Evolutionary conservation across 805 yeast species (phyloP).

Genomic region (Saturnispora kantuleensis): DNA sequence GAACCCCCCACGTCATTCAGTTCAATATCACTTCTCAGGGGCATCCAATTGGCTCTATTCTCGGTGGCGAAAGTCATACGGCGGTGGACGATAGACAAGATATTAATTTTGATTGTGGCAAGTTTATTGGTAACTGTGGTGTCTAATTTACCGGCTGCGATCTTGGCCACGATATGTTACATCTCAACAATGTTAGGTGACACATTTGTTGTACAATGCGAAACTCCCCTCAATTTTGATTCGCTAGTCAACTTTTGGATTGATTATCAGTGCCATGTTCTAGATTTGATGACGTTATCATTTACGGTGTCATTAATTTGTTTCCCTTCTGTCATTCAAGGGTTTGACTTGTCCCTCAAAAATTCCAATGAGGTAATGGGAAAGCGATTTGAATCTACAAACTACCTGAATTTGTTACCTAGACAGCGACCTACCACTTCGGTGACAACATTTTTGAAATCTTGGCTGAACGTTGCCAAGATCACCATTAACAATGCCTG

Average conservation of each 20-base stretch:
- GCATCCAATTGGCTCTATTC: constrained; percentile 41
- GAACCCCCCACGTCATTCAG: constrained; percentile 49
- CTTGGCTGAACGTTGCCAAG: background rate
- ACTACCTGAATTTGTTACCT: constrained; percentile 1
- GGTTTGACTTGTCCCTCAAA: background rate
- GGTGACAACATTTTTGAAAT: background rate
- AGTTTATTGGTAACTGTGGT: background rate
- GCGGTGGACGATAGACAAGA: background rate
- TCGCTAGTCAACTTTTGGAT: constrained; percentile 1
- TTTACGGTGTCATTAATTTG: background rate
- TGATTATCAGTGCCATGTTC: constrained; percentile 8
- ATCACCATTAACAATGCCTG: too few relatives aligned
- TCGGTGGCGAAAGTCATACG: background rate
- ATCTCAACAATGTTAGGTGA: background rate
- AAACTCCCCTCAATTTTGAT: background rate
- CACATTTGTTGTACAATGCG: background rate
- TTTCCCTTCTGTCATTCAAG: background rate
- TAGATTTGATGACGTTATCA: constrained; percentile 2
- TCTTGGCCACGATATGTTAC: background rate
- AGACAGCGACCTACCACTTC: background rate
- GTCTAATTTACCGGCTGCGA: constrained; percentile 4
- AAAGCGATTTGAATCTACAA: background rate
- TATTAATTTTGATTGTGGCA: background rate
- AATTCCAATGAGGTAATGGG: background rate
- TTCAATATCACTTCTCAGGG: constrained; percentile 37